Conservation (phyloP, 2,329 filamentous ascomycete species). For the Macrophomina pseudophaseolina region DNA sequence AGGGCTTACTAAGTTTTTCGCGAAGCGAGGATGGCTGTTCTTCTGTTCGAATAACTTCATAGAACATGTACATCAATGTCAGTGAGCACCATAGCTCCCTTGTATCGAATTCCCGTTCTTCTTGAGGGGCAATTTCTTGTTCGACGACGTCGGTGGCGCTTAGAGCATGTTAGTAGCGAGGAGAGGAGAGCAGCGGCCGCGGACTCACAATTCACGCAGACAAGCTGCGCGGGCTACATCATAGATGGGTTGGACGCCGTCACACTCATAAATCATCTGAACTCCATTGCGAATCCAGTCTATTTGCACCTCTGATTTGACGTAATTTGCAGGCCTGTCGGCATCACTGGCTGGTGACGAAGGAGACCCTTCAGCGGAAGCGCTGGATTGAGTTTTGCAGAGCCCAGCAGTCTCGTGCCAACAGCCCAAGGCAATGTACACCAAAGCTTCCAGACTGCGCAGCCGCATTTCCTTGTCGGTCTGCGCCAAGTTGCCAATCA, state of each 20-base stretch:
- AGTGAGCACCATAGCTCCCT: constrained; percentile 56
- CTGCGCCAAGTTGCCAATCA: constrained; percentile 41
- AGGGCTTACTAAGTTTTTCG: constrained; percentile 38
- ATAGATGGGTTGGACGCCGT: constrained; percentile 48
- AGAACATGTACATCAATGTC: constrained; percentile 55
- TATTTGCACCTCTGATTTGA: constrained; percentile 48
- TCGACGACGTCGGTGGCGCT: constrained; percentile 26
- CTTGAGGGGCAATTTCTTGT: constrained; percentile 32
- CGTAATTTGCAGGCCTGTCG: constrained; percentile 32
- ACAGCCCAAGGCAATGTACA: constrained; percentile 54
- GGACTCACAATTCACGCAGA: constrained; percentile 33
- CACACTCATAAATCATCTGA: constrained; percentile 46
- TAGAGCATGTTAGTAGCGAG: constrained; percentile 5
- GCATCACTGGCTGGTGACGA: constrained; percentile 22
- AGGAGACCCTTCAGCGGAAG: constrained; percentile 25
- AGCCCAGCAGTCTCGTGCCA: constrained; percentile 57
- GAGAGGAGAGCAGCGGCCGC: background rate
- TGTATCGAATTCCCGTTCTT: constrained; percentile 45
- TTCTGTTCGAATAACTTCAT: constrained; percentile 50
- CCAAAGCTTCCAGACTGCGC: constrained; percentile 50
- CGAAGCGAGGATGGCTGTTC: constrained; percentile 59
- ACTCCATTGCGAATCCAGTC: constrained; percentile 53
- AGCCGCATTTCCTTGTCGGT: constrained; percentile 34
- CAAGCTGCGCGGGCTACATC: constrained; percentile 44
- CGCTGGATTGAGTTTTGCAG: constrained; percentile 23